Conservation (phyloP, 2,329 filamentous ascomycete species). For the Aspergillus ochraceoroseus region DNA sequence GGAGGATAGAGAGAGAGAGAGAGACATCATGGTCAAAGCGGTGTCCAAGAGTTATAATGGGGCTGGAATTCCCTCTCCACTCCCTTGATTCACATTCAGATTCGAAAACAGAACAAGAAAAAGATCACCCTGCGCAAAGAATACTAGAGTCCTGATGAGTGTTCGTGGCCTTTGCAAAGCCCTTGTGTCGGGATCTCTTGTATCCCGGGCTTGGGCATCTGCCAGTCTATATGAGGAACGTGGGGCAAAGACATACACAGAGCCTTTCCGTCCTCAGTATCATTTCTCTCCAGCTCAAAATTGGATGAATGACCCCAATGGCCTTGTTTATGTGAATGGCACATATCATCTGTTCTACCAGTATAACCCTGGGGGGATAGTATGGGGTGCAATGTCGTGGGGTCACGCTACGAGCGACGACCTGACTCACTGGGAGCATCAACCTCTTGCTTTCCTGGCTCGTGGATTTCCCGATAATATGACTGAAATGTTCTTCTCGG, state of each 20-base stretch:
- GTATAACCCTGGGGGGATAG: constrained; percentile 41
- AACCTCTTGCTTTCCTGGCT: constrained; percentile 33
- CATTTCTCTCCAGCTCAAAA: constrained; percentile 11
- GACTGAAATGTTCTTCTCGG: constrained; percentile 48
- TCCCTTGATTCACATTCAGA: no score
- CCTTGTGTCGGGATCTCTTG: background rate
- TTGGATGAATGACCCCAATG: constrained; percentile 20
- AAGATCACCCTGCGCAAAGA: no score
- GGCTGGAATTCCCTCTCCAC: no score
- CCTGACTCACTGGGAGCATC: constrained; percentile 24
- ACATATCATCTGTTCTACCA: constrained; percentile 53
- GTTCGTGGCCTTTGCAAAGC: background rate
- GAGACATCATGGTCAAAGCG: no score
- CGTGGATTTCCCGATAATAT: constrained; percentile 44
- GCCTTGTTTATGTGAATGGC: constrained; percentile 9
- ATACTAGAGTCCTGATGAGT: no score
- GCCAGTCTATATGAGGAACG: no score
- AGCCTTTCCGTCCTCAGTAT: constrained; percentile 11
- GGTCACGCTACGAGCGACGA: constrained; percentile 52
- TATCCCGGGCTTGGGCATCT: background rate
- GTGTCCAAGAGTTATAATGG: no score
- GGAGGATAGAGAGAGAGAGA: no score
- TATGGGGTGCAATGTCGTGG: constrained; percentile 45
- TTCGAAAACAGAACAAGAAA: no score
- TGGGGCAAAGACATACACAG: constrained; percentile 2